Percentiles rank a stretch among this genome's conserved stretches.
These are phyloP conservation scores for Wolfiporia cocos DNA, from an alignment of 1,284 basidiomycete species.

Conservation along the genomic window DNA sequence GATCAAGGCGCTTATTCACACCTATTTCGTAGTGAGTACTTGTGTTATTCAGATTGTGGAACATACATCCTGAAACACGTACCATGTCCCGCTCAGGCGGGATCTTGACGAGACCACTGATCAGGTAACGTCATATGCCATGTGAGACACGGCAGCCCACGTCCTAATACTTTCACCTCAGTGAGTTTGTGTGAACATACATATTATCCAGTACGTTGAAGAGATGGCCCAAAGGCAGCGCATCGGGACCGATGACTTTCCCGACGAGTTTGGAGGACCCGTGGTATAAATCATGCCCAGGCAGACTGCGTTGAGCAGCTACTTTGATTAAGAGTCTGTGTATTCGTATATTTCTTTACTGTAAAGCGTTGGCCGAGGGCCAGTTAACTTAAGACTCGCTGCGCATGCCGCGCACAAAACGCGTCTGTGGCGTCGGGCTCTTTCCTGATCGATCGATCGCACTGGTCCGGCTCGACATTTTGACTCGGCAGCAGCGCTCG, in stretches of 20 bases:
- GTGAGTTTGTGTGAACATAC: not conserved
- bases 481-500: too few relatives aligned
- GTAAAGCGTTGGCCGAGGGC: too few relatives aligned
- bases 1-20: not conserved
- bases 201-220: not conserved
- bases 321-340: too few relatives aligned
- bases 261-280: conserved; percentile 7
- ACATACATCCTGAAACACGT: not conserved
- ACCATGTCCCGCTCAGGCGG: not conserved
- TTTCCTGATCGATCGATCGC: too few relatives aligned
- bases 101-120: not conserved
- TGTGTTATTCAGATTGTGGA: not conserved
- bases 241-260: conserved; percentile 2
- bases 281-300: not conserved
- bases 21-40: not conserved
- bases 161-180: not conserved
- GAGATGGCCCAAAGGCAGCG: not conserved
- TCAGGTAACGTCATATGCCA: not conserved
- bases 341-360: too few relatives aligned
- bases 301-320: too few relatives aligned
- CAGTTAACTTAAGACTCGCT: too few relatives aligned
- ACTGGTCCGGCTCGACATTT: too few relatives aligned
- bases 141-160: not conserved
- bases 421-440: too few relatives aligned
- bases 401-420: too few relatives aligned